Percentiles rank a stretch among this genome's conserved stretches.
phyloP scores from a whole-genome alignment of 2,329 filamentous ascomycete genomes.

The Pseudonectria buxi region DNA sequence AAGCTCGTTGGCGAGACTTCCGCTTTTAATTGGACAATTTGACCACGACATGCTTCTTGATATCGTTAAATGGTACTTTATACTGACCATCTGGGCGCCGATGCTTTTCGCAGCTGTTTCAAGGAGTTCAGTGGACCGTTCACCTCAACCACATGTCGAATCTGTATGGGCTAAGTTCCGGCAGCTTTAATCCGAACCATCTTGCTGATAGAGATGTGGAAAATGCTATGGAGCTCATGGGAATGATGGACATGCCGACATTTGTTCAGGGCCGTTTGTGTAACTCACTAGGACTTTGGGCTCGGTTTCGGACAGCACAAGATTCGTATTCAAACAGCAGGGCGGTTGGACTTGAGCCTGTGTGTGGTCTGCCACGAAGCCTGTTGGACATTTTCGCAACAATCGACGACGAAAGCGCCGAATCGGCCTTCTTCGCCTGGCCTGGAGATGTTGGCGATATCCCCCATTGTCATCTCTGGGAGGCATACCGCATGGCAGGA shows the following conservation, averaged over 20 bases:
- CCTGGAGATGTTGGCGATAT: conserved; percentile 19
- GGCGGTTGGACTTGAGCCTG: conserved; percentile 14
- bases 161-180: conserved; percentile 7
- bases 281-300: conserved; percentile 10
- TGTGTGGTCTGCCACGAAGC: conserved; percentile 21
- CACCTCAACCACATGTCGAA: conserved; percentile 12
- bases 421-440: conserved; percentile 15
- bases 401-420: conserved; percentile 9
- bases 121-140: conserved; percentile 10
- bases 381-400: conserved; percentile 20
- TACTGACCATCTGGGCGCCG: no score
- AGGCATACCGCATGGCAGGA: conserved; percentile 19
- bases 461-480: conserved; percentile 23
- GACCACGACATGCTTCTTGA: neutral
- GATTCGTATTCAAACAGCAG: neutral
- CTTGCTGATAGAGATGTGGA: conserved; percentile 1
- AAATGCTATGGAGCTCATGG: conserved; percentile 10
- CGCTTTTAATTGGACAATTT: no score
- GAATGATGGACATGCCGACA: conserved; percentile 15
- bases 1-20: no score
- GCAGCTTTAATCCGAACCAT: neutral
- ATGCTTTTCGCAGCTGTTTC: conserved; percentile 10
- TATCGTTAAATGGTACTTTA: no score
- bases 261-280: conserved; percentile 12
- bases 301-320: conserved; percentile 4